Conservation (phyloP, 768 basidiomycete genomes). For the Boletus sp. region DNA sequence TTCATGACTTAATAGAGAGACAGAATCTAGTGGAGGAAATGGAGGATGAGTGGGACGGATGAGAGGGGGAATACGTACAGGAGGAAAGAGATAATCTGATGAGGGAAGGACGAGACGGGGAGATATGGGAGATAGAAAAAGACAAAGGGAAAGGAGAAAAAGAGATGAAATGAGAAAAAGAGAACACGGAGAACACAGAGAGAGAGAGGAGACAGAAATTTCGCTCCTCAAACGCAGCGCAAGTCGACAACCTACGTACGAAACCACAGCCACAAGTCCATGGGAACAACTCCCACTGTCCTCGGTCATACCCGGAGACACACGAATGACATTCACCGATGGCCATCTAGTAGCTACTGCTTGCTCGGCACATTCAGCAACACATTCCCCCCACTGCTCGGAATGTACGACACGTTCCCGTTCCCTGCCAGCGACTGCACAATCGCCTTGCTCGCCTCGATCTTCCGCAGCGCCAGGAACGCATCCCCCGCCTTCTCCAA, state of each 20-base stretch:
- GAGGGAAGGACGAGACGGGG: slow-evolving; percentile 34
- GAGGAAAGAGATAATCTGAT: slow-evolving; percentile 41
- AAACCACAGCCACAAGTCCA: slow-evolving; percentile 24
- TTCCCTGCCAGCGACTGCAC: slow-evolving; percentile 77
- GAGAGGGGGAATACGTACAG: slow-evolving; percentile 23
- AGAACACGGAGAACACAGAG: slow-evolving; percentile 25
- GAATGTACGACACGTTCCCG: slow-evolving; percentile 87
- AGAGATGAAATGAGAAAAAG: slow-evolving; percentile 32
- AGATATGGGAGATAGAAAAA: slow-evolving; percentile 33
- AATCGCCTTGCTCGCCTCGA: slow-evolving; percentile 98
- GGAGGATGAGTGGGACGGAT: not conserved
- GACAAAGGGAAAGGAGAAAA: slow-evolving; percentile 35
- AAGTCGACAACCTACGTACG: slow-evolving; percentile 14
- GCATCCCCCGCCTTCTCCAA: slow-evolving; percentile 94
- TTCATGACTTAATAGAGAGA: slow-evolving; percentile 60
- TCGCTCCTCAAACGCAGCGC: slow-evolving; percentile 22
- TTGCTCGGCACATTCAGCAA: slow-evolving; percentile 76
- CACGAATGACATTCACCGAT: not conserved
- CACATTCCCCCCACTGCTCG: slow-evolving; percentile 75
- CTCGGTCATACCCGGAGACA: slow-evolving; percentile 19
- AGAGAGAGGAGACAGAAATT: slow-evolving; percentile 11
- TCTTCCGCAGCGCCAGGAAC: slow-evolving; percentile 91
- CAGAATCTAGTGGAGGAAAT: slow-evolving; percentile 21
- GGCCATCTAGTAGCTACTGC: not conserved
- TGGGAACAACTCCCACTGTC: slow-evolving; percentile 17